Base-by-base conservation (phyloP, 768 basidiomycete species). In the Tephrocybe rancida region DNA sequence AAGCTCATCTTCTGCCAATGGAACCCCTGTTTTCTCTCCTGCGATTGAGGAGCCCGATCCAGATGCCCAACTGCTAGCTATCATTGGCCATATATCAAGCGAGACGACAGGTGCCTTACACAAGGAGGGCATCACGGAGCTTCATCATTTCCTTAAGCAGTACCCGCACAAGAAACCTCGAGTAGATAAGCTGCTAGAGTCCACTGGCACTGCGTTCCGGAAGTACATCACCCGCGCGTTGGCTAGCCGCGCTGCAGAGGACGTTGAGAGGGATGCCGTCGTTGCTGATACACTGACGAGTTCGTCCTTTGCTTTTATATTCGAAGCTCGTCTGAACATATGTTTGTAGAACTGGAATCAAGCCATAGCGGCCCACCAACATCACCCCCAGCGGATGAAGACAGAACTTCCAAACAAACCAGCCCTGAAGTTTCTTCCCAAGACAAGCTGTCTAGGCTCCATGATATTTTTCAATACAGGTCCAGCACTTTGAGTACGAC, bases 121-220 rank as follows among this genome's bases (percentile, higher is more conserved):
- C 68, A 94, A 94, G 70, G 92, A 96, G 68, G 92, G 93, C 3
- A 95, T 98, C 51, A 95, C 93, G 3, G 93, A 95, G 62, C 75
- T 99, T 21, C 93, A 98, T 67, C 87, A 93, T 30, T 98, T 95
- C 76, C 71, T 98, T 64, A 95, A 95, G 72, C 87, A 86, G 25
- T 85, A 97, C 65, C 95, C 94, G 0, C 85, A 92, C 61, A 94
- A 92, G 66, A 81, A 83, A 63, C 73, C 84, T 2, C 84, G 84
- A 37, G 92, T 95, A 19, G 93, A 95, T 63, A 92, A 92, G 66
- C 81, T 94, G 75, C 79, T 95, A 19, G 90, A 94, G 62, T 86
- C 89, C 0, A 95, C 94, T 0, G 93, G 93, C 1, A 82, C 90
- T 18, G 90, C 90, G 6, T 96, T 95, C 76, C 83, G 91, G 45